Base-by-base conservation (phyloP, 495 filamentous ascomycete species). In the Penicillium bialowiezense region DNA sequence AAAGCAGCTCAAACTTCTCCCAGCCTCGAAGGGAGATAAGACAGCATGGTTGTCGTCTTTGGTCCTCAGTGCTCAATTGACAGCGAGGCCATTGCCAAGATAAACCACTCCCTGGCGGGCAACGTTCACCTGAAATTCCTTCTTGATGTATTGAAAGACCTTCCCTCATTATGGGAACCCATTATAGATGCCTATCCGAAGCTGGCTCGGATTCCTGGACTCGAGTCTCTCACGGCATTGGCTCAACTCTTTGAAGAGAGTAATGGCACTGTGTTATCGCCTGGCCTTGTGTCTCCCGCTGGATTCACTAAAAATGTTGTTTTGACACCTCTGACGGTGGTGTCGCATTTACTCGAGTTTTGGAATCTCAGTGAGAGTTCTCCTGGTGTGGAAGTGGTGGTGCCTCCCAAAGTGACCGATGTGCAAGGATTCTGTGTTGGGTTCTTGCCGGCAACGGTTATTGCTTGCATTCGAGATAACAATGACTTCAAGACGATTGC, bases 341-440 rank as follows among this genome's bases (percentile, higher is more conserved):
- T 44, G 24, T 12, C n/a, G n/a, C 41, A 44, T 12, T 7, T 44
- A 20, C 9, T 32, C 20, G 41, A 44, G 12, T 44, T 44, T 20
- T 44, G 41, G 41, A 31, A 44, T 19, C 26, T 33, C 24, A 10
- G n/a, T n/a, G n/a, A n/a, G n/a, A n/a, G n/a, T n/a, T n/a, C n/a
- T n/a, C n/a, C n/a, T n/a, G n/a, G n/a, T n/a, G n/a, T n/a, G n/a
- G 20, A 19, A 33, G 10, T 34, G 35, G 18, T 38, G 35, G 18
- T 18, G 7, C 14, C 17, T 18, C 35, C 35, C 10, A 38, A 18
- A 10, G 20, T 38, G 20, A 38, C 20, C 9, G 45, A 50, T 50
- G 35, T 42, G 19, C 56, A 59, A 28, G 62, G 64, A 34, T 71
- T 73, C 41, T 75, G 72, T 50, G 48, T 60, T 12, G 72, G 70